Base-by-base conservation (phyloP, 2,329 filamentous ascomycete genomes). In the Fragosphaeria purpurea region DNA sequence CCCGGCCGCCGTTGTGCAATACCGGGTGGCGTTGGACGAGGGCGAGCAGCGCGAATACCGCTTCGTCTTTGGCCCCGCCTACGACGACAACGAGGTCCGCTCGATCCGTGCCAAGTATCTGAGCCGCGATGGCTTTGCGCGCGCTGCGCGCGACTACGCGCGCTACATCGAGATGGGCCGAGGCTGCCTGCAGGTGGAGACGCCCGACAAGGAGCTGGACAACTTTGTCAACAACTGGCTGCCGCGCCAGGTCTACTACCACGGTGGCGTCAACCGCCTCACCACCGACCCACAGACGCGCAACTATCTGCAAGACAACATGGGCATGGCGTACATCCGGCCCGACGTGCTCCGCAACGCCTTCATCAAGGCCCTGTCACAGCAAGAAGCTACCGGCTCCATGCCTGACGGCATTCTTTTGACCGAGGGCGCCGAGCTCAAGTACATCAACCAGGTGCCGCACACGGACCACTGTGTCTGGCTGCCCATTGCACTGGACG, bases 361-460 rank as follows among this genome's bases (percentile, higher is more conserved):
- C 6, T 70, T 80, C 51, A 45, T 76, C 41, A 74, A 61, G 2
- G 70, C 75, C 0, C 65, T 79, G 3, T 65, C 70, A 0, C 76
- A 80, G 55, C 76, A 80, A 57, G 73, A 77, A 55, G 60, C 67
- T 11, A 74, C 65, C 30, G 76, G 76, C n/a, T 68, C 74, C 12
- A 78, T 79, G 75, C 76, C 76, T 0, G 76, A 80, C 57, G 76
- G 76, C 6, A 77, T 80, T 50, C 58, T 79, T 4, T 62, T 80
- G 4, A 62, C 67, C 13, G 70, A 76, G 55, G 76, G 71, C 41
- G 76, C 75, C 1, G 74, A 77, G 58, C 67, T 79, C 38, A 79
- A 80, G 58, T 80, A 79, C 62, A 79, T 79, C 65, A 79, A 79
- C 62, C 75, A 79, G 60, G 65, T 80, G n/a, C 76, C 76, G 30